A percentile compares a stretch with the other conserved stretches of the same genome.
These are phyloP conservation scores for Cryptococcus sp. DNA, from an alignment of 1,284 basidiomycete species.

Conservation along the genomic window DNA sequence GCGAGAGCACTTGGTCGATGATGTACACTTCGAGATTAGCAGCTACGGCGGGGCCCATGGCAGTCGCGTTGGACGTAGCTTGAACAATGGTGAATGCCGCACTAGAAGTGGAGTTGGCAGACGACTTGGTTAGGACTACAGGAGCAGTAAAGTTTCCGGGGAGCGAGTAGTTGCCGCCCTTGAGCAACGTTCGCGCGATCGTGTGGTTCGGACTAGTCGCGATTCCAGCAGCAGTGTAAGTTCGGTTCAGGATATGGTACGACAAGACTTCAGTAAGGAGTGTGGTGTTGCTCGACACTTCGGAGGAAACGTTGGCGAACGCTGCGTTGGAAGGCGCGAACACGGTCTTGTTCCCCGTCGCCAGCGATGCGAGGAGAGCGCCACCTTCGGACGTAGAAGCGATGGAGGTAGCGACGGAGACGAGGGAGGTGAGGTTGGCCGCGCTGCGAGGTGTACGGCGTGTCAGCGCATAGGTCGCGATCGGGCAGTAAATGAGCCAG, in stretches of 20 bases:
- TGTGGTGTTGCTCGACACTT: constrained; percentile 52
- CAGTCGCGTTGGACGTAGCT: constrained; percentile 55
- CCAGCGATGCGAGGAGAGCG: constrained; percentile 55
- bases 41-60: constrained; percentile 29
- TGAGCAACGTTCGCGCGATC: constrained; percentile 65
- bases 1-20: constrained; percentile 59
- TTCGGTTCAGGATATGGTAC: constrained; percentile 66
- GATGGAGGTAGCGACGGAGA: constrained; percentile 46
- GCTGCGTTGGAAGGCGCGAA: constrained; percentile 53
- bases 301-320: constrained; percentile 43
- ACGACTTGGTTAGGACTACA: constrained; percentile 59
- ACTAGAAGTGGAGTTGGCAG: constrained; percentile 43
- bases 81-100: constrained; percentile 32
- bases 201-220: constrained; percentile 56
- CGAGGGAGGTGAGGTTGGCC: constrained; percentile 55
- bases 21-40: constrained; percentile 48
- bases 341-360: constrained; percentile 50
- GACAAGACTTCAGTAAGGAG: constrained; percentile 58
- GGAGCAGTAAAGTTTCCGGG: constrained; percentile 59
- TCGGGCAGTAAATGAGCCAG: too few species aligned
- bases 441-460: constrained; percentile 26
- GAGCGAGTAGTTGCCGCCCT: constrained; percentile 47
- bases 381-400: constrained; percentile 59
- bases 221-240: constrained; percentile 54
- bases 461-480: not conserved